A percentile compares a stretch with the other conserved stretches of the same genome.
phyloP scores from a whole-genome alignment of 257 asterid genomes.

The Capsicum chinense region DNA sequence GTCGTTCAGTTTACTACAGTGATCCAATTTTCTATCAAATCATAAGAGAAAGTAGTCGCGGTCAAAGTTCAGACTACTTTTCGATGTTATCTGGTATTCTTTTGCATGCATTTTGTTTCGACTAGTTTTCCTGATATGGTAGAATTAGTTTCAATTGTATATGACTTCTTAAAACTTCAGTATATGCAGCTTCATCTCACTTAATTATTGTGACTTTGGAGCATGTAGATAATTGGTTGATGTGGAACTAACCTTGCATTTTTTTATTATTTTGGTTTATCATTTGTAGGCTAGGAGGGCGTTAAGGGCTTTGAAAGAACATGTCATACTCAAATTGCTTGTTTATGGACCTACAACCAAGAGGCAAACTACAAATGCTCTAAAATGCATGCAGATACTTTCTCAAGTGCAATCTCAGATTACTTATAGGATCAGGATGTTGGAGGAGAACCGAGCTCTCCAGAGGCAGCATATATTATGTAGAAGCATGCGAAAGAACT shows the following conservation, averaged over 20 bases:
- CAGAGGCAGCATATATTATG: conserved; percentile 68
- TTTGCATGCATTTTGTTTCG: background rate
- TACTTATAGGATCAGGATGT: conserved; percentile 75
- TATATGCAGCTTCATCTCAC: background rate
- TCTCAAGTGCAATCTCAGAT: conserved; percentile 93
- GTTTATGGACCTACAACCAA: conserved; percentile 81
- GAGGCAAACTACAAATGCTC: conserved; percentile 85
- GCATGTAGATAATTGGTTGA: background rate
- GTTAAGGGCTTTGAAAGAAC: conserved; percentile 82
- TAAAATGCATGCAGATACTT: conserved; percentile 83
- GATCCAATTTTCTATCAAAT: conserved; percentile 58
- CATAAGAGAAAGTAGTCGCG: conserved; percentile 81
- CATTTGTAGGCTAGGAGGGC: conserved; percentile 87
- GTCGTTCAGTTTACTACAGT: conserved; percentile 54
- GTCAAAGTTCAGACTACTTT: conserved; percentile 85
- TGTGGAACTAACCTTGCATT: background rate
- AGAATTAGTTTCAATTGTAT: background rate
- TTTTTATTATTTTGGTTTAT: background rate
- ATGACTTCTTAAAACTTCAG: background rate
- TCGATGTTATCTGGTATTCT: conserved; percentile 81
- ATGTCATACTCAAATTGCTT: conserved; percentile 82
- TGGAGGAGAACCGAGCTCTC: conserved; percentile 87
- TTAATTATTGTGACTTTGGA: background rate
- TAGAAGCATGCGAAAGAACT: conserved; percentile 88
- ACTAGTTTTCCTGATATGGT: conserved; percentile 8